These are phyloP conservation scores for Serendipita sp. DNA, from an alignment of 768 basidiomycete genomes.

Conservation along the genomic window DNA sequence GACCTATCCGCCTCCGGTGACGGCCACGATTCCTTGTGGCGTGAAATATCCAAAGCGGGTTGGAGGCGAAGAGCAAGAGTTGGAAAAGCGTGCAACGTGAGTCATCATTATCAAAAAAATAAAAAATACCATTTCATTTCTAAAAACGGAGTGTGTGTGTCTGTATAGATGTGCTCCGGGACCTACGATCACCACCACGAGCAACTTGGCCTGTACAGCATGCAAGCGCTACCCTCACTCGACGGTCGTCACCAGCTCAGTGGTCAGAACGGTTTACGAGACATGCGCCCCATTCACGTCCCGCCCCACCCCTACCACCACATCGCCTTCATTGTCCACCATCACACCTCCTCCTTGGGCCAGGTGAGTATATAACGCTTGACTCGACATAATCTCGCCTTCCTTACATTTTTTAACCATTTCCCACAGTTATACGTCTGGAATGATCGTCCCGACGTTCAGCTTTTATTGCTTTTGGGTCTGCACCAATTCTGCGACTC, in stretches of 20 bases:
- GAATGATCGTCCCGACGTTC: no score
- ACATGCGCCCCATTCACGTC: background rate
- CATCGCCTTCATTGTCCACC: background rate
- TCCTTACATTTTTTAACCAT: no score
- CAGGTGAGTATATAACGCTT: no score
- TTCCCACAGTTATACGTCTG: no score
- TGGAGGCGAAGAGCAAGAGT: background rate
- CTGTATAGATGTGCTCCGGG: background rate
- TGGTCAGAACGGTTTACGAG: background rate
- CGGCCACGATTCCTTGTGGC: background rate
- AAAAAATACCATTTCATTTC: no score
- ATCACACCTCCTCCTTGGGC: no score
- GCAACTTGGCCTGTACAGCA: background rate
- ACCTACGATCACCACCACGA: background rate
- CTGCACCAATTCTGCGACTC: no score
- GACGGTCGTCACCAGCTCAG: background rate
- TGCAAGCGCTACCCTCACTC: background rate
- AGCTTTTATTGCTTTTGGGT: no score
- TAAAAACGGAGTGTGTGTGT: no score
- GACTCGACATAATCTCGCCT: no score
- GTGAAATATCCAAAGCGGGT: background rate
- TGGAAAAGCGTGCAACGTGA: slow-evolving; percentile 3
- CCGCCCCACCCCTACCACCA: background rate
- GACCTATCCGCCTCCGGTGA: background rate
- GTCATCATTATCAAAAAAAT: no score